Percentiles rank a stretch among this genome's conserved stretches.
Conservation (phyloP, 257 asterid species). For the Plantago ovata region DNA sequence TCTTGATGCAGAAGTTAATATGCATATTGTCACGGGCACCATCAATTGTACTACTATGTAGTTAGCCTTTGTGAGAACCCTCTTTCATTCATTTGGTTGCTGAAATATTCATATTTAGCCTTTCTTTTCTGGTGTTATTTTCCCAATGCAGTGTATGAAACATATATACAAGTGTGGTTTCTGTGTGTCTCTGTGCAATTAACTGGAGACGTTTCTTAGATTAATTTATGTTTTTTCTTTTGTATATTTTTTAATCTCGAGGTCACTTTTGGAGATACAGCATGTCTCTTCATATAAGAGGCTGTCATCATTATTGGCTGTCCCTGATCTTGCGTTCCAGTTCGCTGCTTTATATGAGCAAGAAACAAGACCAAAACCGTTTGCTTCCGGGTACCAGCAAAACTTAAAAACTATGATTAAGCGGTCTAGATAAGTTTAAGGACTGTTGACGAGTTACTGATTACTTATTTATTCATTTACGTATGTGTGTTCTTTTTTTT, state of each 20-base stretch:
- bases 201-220: constrained; percentile 19
- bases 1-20: no score
- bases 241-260: constrained; percentile 8
- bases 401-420: neutral
- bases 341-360: no score
- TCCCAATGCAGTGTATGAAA: no score
- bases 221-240: neutral
- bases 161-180: no score
- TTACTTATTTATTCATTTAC: neutral
- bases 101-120: no score
- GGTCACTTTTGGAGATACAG: constrained; percentile 11
- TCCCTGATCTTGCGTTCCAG: no score
- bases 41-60: no score
- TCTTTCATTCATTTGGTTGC: no score
- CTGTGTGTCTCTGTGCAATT: constrained; percentile 8
- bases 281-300: constrained; percentile 20
- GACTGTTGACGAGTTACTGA: constrained; percentile 3
- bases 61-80: no score
- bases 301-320: neutral
- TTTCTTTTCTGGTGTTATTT: no score
- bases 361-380: no score
- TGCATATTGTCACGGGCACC: no score
- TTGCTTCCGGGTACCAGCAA: neutral
- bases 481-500: neutral
- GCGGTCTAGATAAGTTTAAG: neutral